A percentile compares a stretch with the other conserved stretches of the same genome.
These are phyloP conservation scores for Allomyces macrogynus DNA, from an alignment of 192 early-diverging fungal genomes.

Conservation along the genomic window DNA sequence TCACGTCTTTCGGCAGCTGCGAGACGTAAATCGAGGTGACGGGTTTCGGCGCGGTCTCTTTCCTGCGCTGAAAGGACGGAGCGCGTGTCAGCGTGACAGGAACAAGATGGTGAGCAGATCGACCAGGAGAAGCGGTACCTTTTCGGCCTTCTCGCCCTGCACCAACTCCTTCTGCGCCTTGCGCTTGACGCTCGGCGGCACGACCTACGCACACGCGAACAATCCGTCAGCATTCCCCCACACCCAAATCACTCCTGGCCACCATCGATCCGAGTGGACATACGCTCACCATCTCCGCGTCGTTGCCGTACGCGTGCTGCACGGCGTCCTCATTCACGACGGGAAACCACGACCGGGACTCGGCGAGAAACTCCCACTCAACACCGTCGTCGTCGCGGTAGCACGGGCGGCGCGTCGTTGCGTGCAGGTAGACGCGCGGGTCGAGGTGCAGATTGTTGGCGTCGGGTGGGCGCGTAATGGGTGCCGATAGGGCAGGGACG, in stretches of 20 bases:
- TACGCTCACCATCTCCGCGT: background rate
- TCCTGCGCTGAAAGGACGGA: no score
- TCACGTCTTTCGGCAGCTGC: constrained; percentile 57
- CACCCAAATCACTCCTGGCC: no score
- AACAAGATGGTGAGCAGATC: no score
- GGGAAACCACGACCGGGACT: background rate
- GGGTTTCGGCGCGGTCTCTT: background rate
- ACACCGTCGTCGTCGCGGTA: background rate
- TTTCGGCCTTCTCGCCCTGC: background rate
- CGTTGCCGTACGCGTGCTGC: background rate
- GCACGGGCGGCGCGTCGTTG: background rate
- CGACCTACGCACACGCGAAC: background rate
- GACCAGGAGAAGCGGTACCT: no score
- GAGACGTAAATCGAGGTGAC: constrained; percentile 46
- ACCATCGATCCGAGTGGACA: no score
- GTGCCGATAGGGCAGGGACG: no score
- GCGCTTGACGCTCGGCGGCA: background rate
- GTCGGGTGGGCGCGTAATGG: background rate
- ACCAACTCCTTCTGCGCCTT: background rate
- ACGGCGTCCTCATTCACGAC: background rate
- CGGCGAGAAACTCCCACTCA: background rate
- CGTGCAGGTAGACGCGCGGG: background rate
- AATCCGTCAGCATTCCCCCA: background rate
- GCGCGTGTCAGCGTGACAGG: no score
- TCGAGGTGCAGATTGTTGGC: background rate